Evolutionary conservation across 2,329 filamentous ascomycete genomes (phyloP), one percentile per base, ranked within the genome.

Genomic region (Ramularia collo-cygni): DNA sequence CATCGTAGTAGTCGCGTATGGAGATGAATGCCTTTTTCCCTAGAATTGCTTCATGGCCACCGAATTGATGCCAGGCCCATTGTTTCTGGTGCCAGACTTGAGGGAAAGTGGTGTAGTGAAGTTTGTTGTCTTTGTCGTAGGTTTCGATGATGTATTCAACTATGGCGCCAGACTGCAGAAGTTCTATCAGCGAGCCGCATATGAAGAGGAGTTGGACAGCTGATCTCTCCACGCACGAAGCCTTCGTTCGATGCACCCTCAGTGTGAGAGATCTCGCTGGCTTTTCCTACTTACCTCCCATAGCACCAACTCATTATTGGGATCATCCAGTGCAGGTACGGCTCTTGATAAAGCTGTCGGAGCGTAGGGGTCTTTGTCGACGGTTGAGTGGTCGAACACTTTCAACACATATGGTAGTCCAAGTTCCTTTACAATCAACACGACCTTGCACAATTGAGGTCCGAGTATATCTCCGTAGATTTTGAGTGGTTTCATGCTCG

Each of bases 341-440:
- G 66, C 60, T n/a, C 67, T 65, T 37, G 69, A 70, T 29, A 63
- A 59, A 43, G 66, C 69, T 47, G 68, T 60, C 13, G 55, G 49
- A 6, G 60, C 43, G 44, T 63, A 68, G 0, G 38, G 33, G 2
- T 53, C 43, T 3, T 63, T 59, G 26, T 66, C 64, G 38, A 38
- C 8, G 8, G 28, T 17, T 3, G 21, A 17, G 16, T 41, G 8
- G 16, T 42, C 35, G 10, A 45, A 12, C 9, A 45, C 29, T 9
- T 38, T 41, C 12, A 40, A 21, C 4, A 26, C 12, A 24, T 45
- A 45, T 8, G 42, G 30, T 3, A 45, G 26, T 8, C 30, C 17
- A 1, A 45, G 30, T 19, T 45, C 42, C 19, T 45, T 37, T 9
- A 45, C 24, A 8, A 45, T 37, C 3, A 42, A n/a, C 4, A 42